Evolutionary conservation across 2,329 filamentous ascomycete species (phyloP), one percentile per base, ranked within the genome.

Genomic region (Diaporthe sp.): DNA sequence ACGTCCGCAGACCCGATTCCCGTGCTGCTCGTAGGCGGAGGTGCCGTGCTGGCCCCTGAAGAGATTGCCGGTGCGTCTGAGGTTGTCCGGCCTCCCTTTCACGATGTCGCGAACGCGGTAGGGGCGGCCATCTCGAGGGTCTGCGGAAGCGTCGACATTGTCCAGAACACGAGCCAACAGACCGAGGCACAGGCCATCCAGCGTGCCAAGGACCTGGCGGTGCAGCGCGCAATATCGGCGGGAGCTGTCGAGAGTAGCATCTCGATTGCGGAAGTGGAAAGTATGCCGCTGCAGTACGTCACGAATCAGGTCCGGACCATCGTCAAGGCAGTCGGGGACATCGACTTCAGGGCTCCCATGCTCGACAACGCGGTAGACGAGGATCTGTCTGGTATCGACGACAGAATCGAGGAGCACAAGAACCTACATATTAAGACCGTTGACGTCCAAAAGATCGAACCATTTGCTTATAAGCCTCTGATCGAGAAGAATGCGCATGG

Each of bases 81-180:
- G 82, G 60, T 84, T 80, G 76, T 86, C 80, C 73, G 83, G 80
- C 75, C 76, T 7, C 80, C 81, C 67, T 85, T 80, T 77, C 83
- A 80, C 3, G 86, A 87, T 7, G 86, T 88, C 0, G 86, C 85
- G 2, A 89, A 88, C 74, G 86, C 87, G 0, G 86, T 88, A 4
- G 87, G 87, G 5, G 86, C 86, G 19, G 86, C 86, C 1, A 86
- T 86, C 76, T 84, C 86, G 22, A 80, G 83, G 75, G 85, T 87
- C 2, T 85, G 81, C 57, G 80, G 84, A 5, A 69, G 61, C 19
- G 72, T 77, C 38, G 76, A 78, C 40, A 76, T 75, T 33, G 66
- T 73, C 3, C 75, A 78, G 5, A 74, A 75, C 22, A 78, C 77
- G 10, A 72, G 74, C 9, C 66, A 79, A 54, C 74, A 79, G 57